Percentiles rank a stretch among this genome's conserved stretches.
Conservation (phyloP, 192 early-diverging fungal species). For the Coemansia umbellata region DNA sequence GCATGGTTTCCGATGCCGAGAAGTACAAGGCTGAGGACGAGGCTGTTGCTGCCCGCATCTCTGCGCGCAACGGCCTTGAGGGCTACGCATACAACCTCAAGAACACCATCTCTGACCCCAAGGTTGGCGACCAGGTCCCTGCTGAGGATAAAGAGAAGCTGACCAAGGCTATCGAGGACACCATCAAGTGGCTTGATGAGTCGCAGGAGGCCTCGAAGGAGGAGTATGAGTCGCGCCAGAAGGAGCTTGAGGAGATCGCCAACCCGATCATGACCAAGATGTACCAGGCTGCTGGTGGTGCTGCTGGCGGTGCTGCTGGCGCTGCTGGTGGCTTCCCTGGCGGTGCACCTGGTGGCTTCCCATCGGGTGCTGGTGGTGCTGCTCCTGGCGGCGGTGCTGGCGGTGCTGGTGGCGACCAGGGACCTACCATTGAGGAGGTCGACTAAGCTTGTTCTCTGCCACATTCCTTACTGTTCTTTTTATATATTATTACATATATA, state of each 20-base stretch:
- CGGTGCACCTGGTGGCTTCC: conserved; percentile 64
- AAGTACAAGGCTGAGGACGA: conserved; percentile 98
- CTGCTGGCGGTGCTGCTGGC: conserved; percentile 54
- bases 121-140: conserved; percentile 75
- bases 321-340: conserved; percentile 79
- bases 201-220: conserved; percentile 96
- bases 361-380: conserved; percentile 27
- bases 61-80: conserved; percentile 93
- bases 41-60: conserved; percentile 82
- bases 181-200: conserved; percentile 93
- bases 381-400: conserved; percentile 49
- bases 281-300: conserved; percentile 77
- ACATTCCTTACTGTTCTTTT: too few species aligned
- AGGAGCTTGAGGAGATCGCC: conserved; percentile 88
- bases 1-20: conserved; percentile 91
- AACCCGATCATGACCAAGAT: conserved; percentile 98
- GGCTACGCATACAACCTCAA: conserved; percentile 97
- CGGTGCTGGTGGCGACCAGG: conserved; percentile 43
- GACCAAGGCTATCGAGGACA: conserved; percentile 75
- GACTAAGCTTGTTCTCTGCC: conserved; percentile 54
- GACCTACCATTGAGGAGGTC: conserved; percentile 72
- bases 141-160: conserved; percentile 89
- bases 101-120: conserved; percentile 83
- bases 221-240: conserved; percentile 93
- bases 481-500: too few species aligned